phyloP scores from a whole-genome alignment of 139 green algal species.

The Closterium sp. region DNA sequence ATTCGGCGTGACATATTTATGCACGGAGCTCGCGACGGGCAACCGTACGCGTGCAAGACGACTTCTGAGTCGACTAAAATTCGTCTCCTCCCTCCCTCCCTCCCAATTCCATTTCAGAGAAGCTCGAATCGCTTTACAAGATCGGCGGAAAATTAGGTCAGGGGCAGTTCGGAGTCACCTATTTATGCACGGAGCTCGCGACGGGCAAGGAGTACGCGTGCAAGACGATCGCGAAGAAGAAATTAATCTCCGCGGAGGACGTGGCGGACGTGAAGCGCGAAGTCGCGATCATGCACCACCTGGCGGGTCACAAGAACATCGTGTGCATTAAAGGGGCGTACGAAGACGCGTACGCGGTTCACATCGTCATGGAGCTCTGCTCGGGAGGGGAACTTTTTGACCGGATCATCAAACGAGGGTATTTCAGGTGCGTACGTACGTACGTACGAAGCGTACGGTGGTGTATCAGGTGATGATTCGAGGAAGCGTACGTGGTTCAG shows the following conservation, averaged over 20 bases:
- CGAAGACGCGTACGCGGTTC: conserved; percentile 31
- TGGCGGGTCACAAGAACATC: conserved; percentile 75
- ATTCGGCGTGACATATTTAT: too few relatives aligned
- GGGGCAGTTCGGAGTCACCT: conserved; percentile 32
- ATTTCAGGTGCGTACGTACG: too few relatives aligned
- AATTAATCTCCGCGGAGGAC: conserved; percentile 79
- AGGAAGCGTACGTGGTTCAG: too few relatives aligned
- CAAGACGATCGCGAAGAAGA: conserved; percentile 92
- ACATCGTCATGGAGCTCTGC: conserved; percentile 83
- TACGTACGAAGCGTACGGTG: too few relatives aligned
- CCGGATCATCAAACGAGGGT: conserved; percentile 73
- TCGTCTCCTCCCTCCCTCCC: too few relatives aligned
- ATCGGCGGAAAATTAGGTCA: too few relatives aligned
- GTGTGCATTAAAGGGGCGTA: conserved; percentile 55
- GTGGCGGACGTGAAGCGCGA: conserved; percentile 90
- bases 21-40: too few relatives aligned
- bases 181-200: conserved; percentile 11
- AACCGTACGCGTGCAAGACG: too few relatives aligned
- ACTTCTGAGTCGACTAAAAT: too few relatives aligned
- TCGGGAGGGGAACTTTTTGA: conserved; percentile 95
- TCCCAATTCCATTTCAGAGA: too few relatives aligned
- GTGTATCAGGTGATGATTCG: too few relatives aligned
- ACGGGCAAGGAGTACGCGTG: conserved; percentile 67
- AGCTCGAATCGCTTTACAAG: too few relatives aligned
- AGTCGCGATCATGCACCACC: conserved; percentile 91